These are phyloP conservation scores for Ophiostoma himal-ulmi DNA, from an alignment of 2,329 filamentous ascomycete genomes.

Conservation along the genomic window DNA sequence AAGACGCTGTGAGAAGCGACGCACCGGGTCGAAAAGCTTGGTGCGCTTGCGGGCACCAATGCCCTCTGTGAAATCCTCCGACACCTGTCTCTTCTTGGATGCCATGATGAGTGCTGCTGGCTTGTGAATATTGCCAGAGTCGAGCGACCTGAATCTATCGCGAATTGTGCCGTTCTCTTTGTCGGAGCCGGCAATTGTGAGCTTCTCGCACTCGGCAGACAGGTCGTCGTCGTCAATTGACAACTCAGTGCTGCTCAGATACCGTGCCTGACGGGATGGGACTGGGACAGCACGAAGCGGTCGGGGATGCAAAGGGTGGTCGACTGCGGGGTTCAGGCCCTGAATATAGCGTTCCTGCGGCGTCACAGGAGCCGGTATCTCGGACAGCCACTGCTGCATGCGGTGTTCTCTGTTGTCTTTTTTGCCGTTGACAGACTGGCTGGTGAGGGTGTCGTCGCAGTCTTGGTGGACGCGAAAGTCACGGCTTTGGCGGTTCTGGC, in stretches of 20 bases:
- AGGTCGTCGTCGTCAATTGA: constrained; percentile 4
- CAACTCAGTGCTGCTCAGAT: constrained; percentile 6
- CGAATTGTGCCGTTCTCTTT: constrained; percentile 19
- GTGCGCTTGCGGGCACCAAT: constrained; percentile 22
- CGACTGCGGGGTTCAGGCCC: constrained; percentile 22
- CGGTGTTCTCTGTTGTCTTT: constrained; percentile 17
- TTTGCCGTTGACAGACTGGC: not conserved
- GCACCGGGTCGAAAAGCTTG: constrained; percentile 22
- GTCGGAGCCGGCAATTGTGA: constrained; percentile 16
- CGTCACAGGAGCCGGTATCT: constrained; percentile 24
- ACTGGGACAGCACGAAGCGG: constrained; percentile 21
- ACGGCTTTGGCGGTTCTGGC: not conserved
- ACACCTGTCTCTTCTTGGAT: constrained; percentile 22
- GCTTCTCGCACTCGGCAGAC: constrained; percentile 16
- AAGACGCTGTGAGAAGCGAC: constrained; percentile 25
- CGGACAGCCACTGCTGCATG: constrained; percentile 26
- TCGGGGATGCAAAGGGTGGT: constrained; percentile 27
- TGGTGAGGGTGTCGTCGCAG: not conserved
- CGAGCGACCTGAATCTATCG: not conserved
- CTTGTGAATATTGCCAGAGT: not conserved
- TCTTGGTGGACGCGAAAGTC: not conserved
- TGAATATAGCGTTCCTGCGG: constrained; percentile 26
- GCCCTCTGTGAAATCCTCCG: constrained; percentile 14
- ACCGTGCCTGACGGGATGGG: constrained; percentile 6
- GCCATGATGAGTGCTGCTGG: not conserved